Evolutionary conservation across 2,329 filamentous ascomycete genomes (phyloP), one percentile per base, ranked within the genome.

Genomic region (Waltergamsia citrina): DNA sequence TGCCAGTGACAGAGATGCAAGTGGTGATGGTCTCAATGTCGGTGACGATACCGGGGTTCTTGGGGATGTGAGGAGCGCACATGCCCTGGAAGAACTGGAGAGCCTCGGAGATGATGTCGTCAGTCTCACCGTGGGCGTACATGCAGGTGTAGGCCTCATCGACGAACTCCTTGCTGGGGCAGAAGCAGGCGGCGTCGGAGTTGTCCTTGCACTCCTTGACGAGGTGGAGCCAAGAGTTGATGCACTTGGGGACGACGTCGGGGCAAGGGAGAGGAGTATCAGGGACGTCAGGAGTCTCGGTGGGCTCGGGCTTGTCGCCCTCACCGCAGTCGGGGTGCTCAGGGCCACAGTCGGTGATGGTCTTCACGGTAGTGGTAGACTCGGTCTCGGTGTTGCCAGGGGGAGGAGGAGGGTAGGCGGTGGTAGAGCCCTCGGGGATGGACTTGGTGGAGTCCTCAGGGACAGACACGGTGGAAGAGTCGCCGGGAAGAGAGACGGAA

Each of bases 51-150:
- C 71, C 84, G n/a, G 88, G 86, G 73, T 95, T 94, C 53, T 72
- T 48, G 12, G 71, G 66, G 23, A 85, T 71, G 59, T 81, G 80
- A 34, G 71, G 63, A 38, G 83, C 86, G 65, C 90, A 96, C 62
- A 96, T 85, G 56, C 88, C 88, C 59, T 88, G 81, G 69, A 95
- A 81, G 75, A 85, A 94, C 49, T 74, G 72, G 39, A 92, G 71
- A 40, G 86, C 85, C 47, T 77, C 62, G 35, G 75, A 67, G 46
- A 90, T 69, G 52, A 84, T 72, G 29, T 72, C 65, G 40, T 79
- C 71, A 38, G 71, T 70, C 39, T 71, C 69, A 43, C 79, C 82
- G 70, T 87, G 81, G 37, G 87, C 74, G 50, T 80, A 76, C 47
- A 96, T 69, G 63, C 90, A 96, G 41, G 73, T 64, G 57, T 84